Evolutionary conservation across 495 filamentous ascomycete genomes (phyloP), one percentile per base, ranked within the genome.

Genomic region (Aspergillus nidulans): DNA sequence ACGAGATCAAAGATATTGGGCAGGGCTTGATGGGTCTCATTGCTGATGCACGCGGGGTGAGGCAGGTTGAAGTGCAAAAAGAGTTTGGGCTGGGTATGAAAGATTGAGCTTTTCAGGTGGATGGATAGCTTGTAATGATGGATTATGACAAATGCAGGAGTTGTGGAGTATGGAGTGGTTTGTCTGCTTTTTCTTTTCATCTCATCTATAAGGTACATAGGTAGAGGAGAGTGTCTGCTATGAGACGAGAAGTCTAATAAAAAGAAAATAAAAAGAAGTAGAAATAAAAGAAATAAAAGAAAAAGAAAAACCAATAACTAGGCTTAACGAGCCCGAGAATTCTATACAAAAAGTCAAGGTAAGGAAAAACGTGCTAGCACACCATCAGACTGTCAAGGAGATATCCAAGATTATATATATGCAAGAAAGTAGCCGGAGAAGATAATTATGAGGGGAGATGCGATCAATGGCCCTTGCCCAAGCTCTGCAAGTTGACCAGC

Each of bases 401-500:
- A 34, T 3, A 34, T 10, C 15, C n/a, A 18, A 60, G 36, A 26
- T n/a, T 44, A 41, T 49, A 46, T 39, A 32, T 24, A 21, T 32
- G 34, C 34, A 54, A 49, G 32, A 57, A 41, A 28, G 40, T 40
- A 49, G 16, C 36, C 6, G 10, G 52, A 15, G 21, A 38, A 23
- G 53, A 44, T 19, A 30, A 36, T 42, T 16, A 49, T 47, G 43
- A 39, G 20, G 32, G 15, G 30, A 52, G 36, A 15, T 18, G n/a
- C 4, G 30, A 59, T 66, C 49, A 73, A 34, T 61, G 55, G 44
- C 66, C 76, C 69, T 86, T 89, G 60, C 83, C 87, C 57, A 95
- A 65, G 69, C 84, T 89, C 76, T 95, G 90, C 64, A 92, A 66
- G 60, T 85, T 85, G 24, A 91, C 89, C 60, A 92, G 69, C 67